Conservation (phyloP, 1,284 basidiomycete genomes). For the Fomitiporia mediterranea region DNA sequence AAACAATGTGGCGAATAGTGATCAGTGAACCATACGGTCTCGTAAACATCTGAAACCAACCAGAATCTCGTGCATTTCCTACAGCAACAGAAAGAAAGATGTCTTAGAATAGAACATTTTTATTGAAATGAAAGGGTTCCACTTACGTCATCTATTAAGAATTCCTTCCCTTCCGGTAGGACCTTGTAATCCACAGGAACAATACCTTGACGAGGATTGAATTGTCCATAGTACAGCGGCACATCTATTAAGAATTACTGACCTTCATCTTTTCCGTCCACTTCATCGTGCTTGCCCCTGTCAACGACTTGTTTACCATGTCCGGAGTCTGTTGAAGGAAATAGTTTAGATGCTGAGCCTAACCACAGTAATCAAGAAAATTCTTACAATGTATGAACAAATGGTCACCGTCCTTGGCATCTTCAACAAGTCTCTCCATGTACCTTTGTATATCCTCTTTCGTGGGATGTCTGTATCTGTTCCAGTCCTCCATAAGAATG, state of each 20-base stretch:
- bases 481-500: constrained; percentile 72
- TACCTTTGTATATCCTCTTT: constrained; percentile 74
- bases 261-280: constrained; percentile 35
- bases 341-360: too few species aligned
- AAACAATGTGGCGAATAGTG: neutral
- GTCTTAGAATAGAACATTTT: too few species aligned
- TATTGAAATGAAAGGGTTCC: too few species aligned
- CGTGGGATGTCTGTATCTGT: constrained; percentile 60
- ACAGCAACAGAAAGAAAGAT: too few species aligned
- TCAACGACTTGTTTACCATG: constrained; percentile 55
- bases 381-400: constrained; percentile 86
- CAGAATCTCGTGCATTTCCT: constrained; percentile 60
- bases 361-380: too few species aligned
- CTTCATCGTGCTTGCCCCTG: constrained; percentile 36
- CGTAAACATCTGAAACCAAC: constrained; percentile 30
- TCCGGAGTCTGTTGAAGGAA: constrained; percentile 36
- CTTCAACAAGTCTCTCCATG: constrained; percentile 85
- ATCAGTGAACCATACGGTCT: neutral
- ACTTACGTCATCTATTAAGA: constrained; percentile 83
- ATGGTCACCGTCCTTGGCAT: constrained; percentile 76
- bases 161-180: constrained; percentile 38
- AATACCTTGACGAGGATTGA: constrained; percentile 49
- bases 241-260: constrained; percentile 14
- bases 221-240: neutral
- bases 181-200: constrained; percentile 81